phyloP scores from a whole-genome alignment of 1,139 yeast species.

The Candida neerlandica region DNA sequence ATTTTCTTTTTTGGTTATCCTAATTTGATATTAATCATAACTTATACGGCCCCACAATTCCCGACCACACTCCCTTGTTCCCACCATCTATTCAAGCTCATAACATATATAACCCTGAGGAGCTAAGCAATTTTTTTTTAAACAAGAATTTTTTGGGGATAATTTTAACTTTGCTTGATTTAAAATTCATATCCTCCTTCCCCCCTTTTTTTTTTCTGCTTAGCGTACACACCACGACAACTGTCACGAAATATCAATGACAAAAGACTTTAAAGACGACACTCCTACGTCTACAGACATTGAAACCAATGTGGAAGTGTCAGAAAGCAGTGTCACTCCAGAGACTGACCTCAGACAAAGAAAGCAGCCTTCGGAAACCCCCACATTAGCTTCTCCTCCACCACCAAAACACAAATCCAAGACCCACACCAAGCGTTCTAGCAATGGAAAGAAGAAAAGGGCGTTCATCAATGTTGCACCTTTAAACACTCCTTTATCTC shows the following conservation, averaged over 20 bases:
- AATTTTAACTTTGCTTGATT: background rate
- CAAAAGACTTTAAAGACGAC: background rate
- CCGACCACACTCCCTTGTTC: no score
- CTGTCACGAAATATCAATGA: background rate
- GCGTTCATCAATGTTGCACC: conserved; percentile 48
- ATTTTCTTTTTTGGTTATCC: no score
- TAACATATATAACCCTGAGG: background rate
- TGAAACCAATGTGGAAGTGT: background rate
- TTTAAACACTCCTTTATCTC: conserved; percentile 52
- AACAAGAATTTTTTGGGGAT: background rate
- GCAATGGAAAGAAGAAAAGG: conserved; percentile 9
- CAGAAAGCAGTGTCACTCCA: background rate
- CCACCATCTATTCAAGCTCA: no score
- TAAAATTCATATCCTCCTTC: background rate
- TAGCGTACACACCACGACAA: background rate
- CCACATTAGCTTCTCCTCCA: background rate
- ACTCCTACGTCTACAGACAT: background rate
- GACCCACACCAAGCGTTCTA: background rate
- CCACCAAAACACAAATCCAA: background rate
- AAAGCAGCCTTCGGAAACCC: background rate
- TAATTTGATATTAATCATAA: no score
- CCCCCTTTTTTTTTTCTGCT: background rate
- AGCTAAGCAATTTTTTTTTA: background rate
- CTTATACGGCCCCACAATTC: no score
- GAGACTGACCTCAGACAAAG: conserved; percentile 5